Conservation (phyloP, 2,329 filamentous ascomycete genomes). For the Talaromyces sp. region DNA sequence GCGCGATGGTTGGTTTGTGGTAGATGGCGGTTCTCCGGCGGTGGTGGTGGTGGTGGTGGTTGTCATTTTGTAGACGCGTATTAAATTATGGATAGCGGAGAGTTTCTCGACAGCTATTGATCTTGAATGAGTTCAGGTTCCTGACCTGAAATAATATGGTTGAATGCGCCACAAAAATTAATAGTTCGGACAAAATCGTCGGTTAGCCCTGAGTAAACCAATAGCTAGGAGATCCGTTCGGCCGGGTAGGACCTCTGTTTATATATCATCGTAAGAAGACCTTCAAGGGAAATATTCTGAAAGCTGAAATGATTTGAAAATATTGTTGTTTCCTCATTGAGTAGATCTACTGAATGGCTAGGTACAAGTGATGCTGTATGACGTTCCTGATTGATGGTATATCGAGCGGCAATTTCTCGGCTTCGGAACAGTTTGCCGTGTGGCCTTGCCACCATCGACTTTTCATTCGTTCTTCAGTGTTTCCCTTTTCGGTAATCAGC, state of each 20-base stretch:
- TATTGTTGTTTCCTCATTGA: neutral
- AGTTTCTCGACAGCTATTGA: neutral
- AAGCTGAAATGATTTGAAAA: no score
- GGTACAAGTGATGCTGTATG: neutral
- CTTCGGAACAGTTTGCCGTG: neutral
- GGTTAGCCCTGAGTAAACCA: neutral
- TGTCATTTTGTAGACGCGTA: neutral
- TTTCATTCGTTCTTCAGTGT: slow-evolving; percentile 5
- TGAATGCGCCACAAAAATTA: neutral
- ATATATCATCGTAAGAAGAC: neutral
- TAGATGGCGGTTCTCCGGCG: neutral
- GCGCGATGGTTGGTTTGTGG: neutral
- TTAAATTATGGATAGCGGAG: neutral
- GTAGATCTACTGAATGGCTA: neutral
- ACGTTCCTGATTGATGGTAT: neutral
- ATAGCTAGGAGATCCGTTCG: neutral
- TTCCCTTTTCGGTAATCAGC: slow-evolving; percentile 1
- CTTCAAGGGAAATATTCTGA: no score
- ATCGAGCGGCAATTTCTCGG: neutral
- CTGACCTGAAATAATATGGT: neutral
- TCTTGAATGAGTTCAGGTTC: neutral
- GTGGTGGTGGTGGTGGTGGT: neutral
- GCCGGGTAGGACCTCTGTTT: neutral
- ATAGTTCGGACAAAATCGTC: neutral
- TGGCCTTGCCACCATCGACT: neutral